Percentiles rank a stretch among this genome's conserved stretches.
These are phyloP conservation scores for Cystoisospora suis DNA, from an alignment of 169 alveolate species.

Conservation along the genomic window DNA sequence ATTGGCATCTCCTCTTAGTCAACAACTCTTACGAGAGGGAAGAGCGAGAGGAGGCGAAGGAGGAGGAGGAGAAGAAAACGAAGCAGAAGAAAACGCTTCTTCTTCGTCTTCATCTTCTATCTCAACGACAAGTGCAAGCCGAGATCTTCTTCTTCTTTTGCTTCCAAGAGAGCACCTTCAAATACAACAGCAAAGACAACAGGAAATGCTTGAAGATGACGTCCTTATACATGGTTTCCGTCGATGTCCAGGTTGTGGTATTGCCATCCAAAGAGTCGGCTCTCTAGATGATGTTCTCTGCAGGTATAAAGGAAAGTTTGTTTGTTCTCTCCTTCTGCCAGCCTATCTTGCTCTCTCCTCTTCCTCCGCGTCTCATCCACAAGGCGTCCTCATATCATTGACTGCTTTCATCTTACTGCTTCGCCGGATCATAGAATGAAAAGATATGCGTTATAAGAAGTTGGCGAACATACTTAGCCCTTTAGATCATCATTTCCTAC, in stretches of 20 bases:
- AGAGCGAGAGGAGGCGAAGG: not conserved
- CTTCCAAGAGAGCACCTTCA: not conserved
- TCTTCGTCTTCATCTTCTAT: not conserved
- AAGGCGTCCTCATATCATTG: no score
- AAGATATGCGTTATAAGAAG: no score
- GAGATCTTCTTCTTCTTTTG: not conserved
- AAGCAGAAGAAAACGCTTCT: not conserved
- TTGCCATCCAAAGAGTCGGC: constrained; percentile 29
- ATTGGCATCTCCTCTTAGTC: not conserved
- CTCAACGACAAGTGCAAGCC: not conserved
- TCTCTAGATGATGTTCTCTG: constrained; percentile 12
- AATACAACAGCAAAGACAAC: not conserved
- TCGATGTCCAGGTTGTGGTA: constrained; percentile 32
- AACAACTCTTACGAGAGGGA: not conserved
- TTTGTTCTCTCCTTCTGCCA: no score
- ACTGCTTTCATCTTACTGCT: no score
- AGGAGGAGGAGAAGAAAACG: not conserved
- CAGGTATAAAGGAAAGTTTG: not conserved
- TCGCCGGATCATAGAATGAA: no score
- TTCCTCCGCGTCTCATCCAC: no score
- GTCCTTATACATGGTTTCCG: not conserved
- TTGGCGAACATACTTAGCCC: no score
- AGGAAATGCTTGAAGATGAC: not conserved
- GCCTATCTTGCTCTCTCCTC: no score
- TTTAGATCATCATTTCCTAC: no score